Conservation (phyloP, 2,329 filamentous ascomycete genomes). For the Fusarium sp. region DNA sequence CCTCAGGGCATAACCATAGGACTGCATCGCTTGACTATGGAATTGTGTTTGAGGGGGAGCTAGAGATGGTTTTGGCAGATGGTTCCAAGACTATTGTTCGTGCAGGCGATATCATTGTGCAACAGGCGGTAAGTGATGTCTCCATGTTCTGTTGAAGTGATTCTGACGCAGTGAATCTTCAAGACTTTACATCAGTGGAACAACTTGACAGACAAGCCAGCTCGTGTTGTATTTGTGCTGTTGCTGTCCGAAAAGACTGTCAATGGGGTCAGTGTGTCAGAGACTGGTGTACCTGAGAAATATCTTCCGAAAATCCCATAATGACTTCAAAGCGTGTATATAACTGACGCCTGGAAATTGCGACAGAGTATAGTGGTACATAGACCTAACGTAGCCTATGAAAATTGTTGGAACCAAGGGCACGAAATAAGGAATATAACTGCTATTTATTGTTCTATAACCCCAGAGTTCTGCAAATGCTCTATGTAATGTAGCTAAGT, state of each 20-base stretch:
- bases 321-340: not conserved
- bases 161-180: not conserved
- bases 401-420: fast-evolving
- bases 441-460: too few relatives aligned
- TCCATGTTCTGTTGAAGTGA: fast-evolving
- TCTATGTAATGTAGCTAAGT: too few relatives aligned
- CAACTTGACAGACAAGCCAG: not conserved
- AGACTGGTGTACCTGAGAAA: not conserved
- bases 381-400: fast-evolving
- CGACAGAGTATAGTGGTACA: fast-evolving
- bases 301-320: not conserved
- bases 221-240: not conserved
- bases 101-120: not conserved
- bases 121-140: not conserved
- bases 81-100: not conserved
- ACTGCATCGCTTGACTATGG: constrained; percentile 6
- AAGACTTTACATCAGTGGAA: not conserved
- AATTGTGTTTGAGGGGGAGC: not conserved
- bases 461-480: not conserved
- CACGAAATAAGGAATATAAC: not conserved
- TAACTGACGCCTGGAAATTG: fast-evolving
- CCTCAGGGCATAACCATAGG: not conserved
- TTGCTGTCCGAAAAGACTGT: not conserved
- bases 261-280: not conserved
- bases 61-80: not conserved